Percentiles rank a stretch among this genome's conserved stretches.
These are phyloP conservation scores for Chiua virens DNA, from an alignment of 768 basidiomycete species.

Conservation along the genomic window DNA sequence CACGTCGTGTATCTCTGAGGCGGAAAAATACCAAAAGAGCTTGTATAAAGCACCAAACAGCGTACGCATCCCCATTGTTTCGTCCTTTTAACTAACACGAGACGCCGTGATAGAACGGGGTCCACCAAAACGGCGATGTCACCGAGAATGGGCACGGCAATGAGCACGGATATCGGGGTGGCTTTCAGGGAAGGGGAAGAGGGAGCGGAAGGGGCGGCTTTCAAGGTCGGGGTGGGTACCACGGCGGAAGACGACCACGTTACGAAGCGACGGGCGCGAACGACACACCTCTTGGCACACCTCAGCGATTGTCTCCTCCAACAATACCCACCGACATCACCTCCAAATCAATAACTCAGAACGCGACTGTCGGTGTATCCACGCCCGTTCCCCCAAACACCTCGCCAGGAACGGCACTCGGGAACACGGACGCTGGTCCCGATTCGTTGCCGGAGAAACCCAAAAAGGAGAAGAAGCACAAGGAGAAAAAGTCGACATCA, in stretches of 20 bases:
- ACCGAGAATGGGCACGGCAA: constrained; percentile 19
- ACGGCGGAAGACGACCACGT: constrained; percentile 26
- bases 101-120: neutral
- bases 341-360: neutral
- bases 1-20: constrained; percentile 85
- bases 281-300: constrained; percentile 67
- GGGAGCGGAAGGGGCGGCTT: constrained; percentile 37
- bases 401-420: neutral
- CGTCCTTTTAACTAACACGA: neutral
- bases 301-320: constrained; percentile 49
- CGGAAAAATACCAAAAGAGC: constrained; percentile 89
- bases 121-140: neutral
- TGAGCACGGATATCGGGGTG: constrained; percentile 9
- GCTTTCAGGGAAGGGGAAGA: constrained; percentile 26
- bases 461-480: constrained; percentile 23
- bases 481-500: constrained; percentile 16
- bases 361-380: neutral
- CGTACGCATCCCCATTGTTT: constrained; percentile 11
- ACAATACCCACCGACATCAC: constrained; percentile 28
- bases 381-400: neutral
- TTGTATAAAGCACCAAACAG: constrained; percentile 80
- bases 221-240: constrained; percentile 24
- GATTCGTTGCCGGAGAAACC: constrained; percentile 1
- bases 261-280: constrained; percentile 61
- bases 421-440: constrained; percentile 2